Base-by-base conservation (phyloP, 306 rosid species). In the Inga laurina region DNA sequence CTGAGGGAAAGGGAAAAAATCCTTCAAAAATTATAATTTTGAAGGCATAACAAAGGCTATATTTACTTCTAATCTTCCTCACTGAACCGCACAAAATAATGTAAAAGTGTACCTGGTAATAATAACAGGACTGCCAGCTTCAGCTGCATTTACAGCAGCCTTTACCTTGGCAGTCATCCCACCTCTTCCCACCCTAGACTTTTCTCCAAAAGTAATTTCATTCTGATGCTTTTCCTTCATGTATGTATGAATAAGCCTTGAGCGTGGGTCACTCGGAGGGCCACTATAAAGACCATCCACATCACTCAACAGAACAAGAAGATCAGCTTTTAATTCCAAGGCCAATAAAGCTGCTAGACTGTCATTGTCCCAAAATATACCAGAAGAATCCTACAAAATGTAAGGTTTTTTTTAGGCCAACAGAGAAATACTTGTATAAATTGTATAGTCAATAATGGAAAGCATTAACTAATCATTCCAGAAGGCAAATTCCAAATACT, bases 341-440 rank as follows among this genome's bases (percentile, higher is more conserved):
- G 97, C 97, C 90, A 96, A 84, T 62, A 96, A 90, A 81, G 99
- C 99, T 35, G 99, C 91, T 88, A 96, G 92, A 92, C 99, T 96
- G 88, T 96, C 99, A 83, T 96, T 96, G 81, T 96, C 99, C 99
- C 99, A 96, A 90, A 96, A 96, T 87, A 96, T 96, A 84, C 99
- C 99, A 84, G 97, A 96, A 78, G 98, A 91, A 83, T 94, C 99
- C 98, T 95, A 96, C 82, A 87, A 37, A 82, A 76, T 73, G 76
- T 48, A 48, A 75, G 67, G n/a, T 34, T 44, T 57, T 57, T 19
- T 49, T 49, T 49, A 14, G 43, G 1, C 8, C 43, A 39, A 39
- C 43, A 39, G 43, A 39, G 75, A 59, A 34, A 39, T 67, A 78
- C 71, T 64, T 76, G n/a, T 71, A 80, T 19, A 67, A 72, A 13